Base-by-base conservation (phyloP, 768 basidiomycete species). In the Pholiota conissans region DNA sequence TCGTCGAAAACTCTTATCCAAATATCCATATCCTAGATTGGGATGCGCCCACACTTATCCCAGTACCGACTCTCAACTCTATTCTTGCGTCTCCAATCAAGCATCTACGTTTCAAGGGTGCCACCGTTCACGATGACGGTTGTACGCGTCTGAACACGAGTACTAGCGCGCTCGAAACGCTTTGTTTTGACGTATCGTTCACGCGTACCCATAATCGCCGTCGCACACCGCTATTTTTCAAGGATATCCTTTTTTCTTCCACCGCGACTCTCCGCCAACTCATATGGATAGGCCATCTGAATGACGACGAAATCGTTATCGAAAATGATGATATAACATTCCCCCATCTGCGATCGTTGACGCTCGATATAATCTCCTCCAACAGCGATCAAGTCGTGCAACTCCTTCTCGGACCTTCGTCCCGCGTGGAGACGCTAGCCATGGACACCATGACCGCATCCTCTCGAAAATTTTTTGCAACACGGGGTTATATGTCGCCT, bases 11-110 rank as follows among this genome's bases (percentile, higher is more conserved):
- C 10, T 55, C 60, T 8, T 52, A 71, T 22, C 56, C 63, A 7
- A 72, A 73, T 53, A 61, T 73, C n/a, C 60, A 67, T 28, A 60
- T 68, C 5, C 47, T 73, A 16, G 60, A 70, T 30, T 72, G 69
- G 71, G 58, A 63, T 35, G 56, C 58, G 14, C 59, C 61, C 9
- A 47, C 49, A 3, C 20, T 60, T 16, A 39, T 66, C 20, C 51
- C 63, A 0, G 35, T 52, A 5, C 24, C 60, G 2, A 58, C 67
- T 32, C 42, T 72, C 14, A 30, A 45, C 5, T 56, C 58, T 26
- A 57, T 71, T 6, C 48, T 61, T 5, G 18, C 60, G 0, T 67
- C 67, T 2, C 49, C 65, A 4, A 51, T 67, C 18, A 62, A 58
- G 46, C 67, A 72, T 52, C 52, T 73, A 1, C 58, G 63, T n/a